These are phyloP conservation scores for Oidium heveae DNA, from an alignment of 2,329 filamentous ascomycete genomes.

Conservation along the genomic window DNA sequence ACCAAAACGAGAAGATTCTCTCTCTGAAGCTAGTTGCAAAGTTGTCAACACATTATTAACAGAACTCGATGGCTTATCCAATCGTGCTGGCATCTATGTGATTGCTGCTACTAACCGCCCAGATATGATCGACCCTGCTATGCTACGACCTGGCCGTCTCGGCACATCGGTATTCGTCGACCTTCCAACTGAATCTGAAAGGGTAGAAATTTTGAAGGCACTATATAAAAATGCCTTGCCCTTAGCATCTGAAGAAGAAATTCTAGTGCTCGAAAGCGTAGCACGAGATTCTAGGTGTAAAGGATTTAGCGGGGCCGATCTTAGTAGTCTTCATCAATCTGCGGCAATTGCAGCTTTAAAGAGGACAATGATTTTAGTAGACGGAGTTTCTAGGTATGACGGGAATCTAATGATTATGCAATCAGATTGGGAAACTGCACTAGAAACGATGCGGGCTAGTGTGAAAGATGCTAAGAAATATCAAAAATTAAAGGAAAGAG, in stretches of 20 bases:
- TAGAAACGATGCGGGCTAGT: constrained; percentile 13
- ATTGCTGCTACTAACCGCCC: constrained; percentile 88
- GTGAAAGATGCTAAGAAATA: constrained; percentile 16
- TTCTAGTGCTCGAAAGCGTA: constrained; percentile 31
- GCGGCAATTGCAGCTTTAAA: constrained; percentile 14
- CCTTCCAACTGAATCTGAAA: constrained; percentile 51
- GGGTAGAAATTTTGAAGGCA: constrained; percentile 64
- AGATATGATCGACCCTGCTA: constrained; percentile 88
- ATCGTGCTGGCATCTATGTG: constrained; percentile 68
- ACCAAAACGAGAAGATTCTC: constrained; percentile 51
- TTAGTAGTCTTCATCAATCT: constrained; percentile 24
- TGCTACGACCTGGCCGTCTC: constrained; percentile 73
- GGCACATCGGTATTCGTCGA: constrained; percentile 80
- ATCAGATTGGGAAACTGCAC: constrained; percentile 14
- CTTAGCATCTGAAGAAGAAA: constrained; percentile 24
- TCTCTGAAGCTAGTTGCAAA: constrained; percentile 61
- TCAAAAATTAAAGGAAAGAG: constrained; percentile 14
- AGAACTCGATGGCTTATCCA: constrained; percentile 68
- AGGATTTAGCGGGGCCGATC: constrained; percentile 49
- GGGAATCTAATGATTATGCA: constrained; percentile 9
- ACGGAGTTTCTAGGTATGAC: neutral
- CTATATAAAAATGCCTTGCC: constrained; percentile 27
- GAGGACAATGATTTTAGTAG: constrained; percentile 9
- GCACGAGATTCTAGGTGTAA: constrained; percentile 42
- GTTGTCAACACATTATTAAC: constrained; percentile 91